phyloP scores from a whole-genome alignment of 2,329 filamentous ascomycete species.

The Exophiala viscosa region DNA sequence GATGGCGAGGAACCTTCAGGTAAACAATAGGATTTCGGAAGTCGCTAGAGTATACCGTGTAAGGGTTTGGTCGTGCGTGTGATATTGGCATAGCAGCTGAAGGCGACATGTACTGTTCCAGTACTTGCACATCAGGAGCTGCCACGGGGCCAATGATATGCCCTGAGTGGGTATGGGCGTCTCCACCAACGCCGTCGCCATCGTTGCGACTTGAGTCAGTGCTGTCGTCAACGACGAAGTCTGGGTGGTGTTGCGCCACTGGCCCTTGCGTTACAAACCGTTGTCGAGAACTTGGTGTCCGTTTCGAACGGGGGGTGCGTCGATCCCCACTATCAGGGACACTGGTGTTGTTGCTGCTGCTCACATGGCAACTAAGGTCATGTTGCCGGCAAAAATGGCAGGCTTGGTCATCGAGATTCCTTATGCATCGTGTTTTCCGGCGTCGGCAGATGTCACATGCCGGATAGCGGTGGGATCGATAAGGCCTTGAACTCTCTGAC shows the following conservation, averaged over 20 bases:
- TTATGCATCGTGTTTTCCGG: conserved; percentile 1
- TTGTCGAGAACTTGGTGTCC: too few relatives aligned
- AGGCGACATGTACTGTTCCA: conserved; percentile 54
- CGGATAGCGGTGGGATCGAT: conserved; percentile 3
- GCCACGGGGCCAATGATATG: conserved; percentile 59
- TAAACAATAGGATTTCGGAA: conserved; percentile 42
- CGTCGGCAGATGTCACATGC: conserved; percentile 5
- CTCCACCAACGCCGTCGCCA: conserved; percentile 23
- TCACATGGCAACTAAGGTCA: not conserved
- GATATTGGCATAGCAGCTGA: conserved; percentile 32
- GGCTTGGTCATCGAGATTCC: not conserved
- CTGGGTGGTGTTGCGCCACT: not conserved
- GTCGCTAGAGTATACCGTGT: conserved; percentile 33
- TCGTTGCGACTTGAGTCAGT: conserved; percentile 1
- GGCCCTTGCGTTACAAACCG: not conserved
- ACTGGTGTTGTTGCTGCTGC: not conserved
- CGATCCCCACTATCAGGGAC: not conserved
- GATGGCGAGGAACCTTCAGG: conserved; percentile 27
- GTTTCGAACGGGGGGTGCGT: too few relatives aligned
- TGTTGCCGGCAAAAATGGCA: conserved; percentile 1
- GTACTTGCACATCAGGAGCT: conserved; percentile 57
- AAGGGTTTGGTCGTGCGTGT: conserved; percentile 25
- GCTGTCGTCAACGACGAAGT: conserved; percentile 1
- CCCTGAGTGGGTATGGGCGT: conserved; percentile 4
- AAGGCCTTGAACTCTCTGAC: not conserved